Evolutionary conservation across 192 early-diverging fungal species (phyloP).

Genomic region (Lunasporangiospora selenospora): DNA sequence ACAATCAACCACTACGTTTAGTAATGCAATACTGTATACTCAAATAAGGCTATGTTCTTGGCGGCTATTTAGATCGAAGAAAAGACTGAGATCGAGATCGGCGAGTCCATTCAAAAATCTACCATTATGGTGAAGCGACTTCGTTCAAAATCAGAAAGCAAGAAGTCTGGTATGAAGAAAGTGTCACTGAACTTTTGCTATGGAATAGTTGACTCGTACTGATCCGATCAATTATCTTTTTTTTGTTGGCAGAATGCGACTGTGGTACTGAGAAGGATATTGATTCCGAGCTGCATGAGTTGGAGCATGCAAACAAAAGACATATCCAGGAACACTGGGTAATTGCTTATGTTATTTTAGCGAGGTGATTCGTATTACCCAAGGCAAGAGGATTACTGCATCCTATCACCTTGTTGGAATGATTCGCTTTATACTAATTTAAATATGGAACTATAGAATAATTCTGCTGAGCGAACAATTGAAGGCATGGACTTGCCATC

Average conservation of each 20-base stretch:
- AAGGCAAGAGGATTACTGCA: too few species aligned
- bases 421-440: too few species aligned
- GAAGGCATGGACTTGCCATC: too few species aligned
- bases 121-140: slow-evolving; percentile 46
- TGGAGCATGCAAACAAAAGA: slow-evolving; percentile 15
- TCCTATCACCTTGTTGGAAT: too few species aligned
- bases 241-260: slow-evolving; percentile 17
- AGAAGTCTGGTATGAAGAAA: slow-evolving; percentile 15
- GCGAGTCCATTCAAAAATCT: slow-evolving; percentile 38
- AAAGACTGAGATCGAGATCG: slow-evolving; percentile 20
- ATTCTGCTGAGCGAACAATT: too few species aligned
- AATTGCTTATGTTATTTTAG: not conserved
- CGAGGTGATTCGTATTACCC: too few species aligned
- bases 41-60: too few species aligned
- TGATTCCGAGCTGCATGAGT: slow-evolving; percentile 3
- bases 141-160: slow-evolving; percentile 38
- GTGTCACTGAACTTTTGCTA: not conserved
- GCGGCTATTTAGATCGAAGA: not conserved
- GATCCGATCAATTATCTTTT: not conserved
- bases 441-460: too few species aligned
- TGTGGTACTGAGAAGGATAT: slow-evolving; percentile 5
- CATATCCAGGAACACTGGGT: slow-evolving; percentile 27
- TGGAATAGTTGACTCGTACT: not conserved
- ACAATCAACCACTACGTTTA: too few species aligned
- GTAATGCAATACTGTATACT: too few species aligned